Base-by-base conservation (phyloP, 2,329 filamentous ascomycete species). In the Coniochaeta prunicola region DNA sequence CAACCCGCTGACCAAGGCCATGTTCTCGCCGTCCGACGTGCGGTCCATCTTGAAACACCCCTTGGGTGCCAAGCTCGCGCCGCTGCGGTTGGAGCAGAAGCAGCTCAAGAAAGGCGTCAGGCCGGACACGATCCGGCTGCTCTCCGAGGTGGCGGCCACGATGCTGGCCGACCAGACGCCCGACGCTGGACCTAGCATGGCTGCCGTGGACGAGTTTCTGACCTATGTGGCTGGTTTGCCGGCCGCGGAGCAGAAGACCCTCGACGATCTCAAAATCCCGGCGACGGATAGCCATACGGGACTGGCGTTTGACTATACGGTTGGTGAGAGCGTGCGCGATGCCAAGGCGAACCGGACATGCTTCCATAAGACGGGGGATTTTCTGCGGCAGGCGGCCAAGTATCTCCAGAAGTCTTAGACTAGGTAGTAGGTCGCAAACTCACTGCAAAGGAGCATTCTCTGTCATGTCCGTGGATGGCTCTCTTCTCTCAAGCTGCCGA, bases 21-120 rank as follows among this genome's bases (percentile, higher is more conserved):
- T 69, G 61, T 70, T 70, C 57, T 60, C 63, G n/a, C 57, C 55
- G n/a, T 59, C 58, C 8, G 68, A 70, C 59, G 64, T 70, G 34
- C 59, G 58, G 12, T 55, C 53, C 28, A 69, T 70, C 31, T 54
- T 70, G 2, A 34, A 57, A 24, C 69, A 70, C 58, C 65, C 65
- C 9, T 62, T 68, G 3, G 68, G 68, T n/a, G 31, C 59, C n/a
- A 38, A 50, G 5, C 65, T 70, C 19, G 59, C 53, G 24, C 62
- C 64, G 10, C 56, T 67, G 48, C 55, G 60, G 24, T n/a, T 65
- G 7, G 64, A 60, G 33, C 68, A 70, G 62, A 40, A 53, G 42
- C 34, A 64, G 57, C 59, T 70, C 50, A 61, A 59, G 34, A 53
- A 62, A 53, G 69, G 68, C 30, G 61, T 70, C 33, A 63, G 68